Percentiles rank a stretch among this genome's conserved stretches.
phyloP scores from a whole-genome alignment of 176 grass and related monocot genomes.

The Paspalum vaginatum region DNA sequence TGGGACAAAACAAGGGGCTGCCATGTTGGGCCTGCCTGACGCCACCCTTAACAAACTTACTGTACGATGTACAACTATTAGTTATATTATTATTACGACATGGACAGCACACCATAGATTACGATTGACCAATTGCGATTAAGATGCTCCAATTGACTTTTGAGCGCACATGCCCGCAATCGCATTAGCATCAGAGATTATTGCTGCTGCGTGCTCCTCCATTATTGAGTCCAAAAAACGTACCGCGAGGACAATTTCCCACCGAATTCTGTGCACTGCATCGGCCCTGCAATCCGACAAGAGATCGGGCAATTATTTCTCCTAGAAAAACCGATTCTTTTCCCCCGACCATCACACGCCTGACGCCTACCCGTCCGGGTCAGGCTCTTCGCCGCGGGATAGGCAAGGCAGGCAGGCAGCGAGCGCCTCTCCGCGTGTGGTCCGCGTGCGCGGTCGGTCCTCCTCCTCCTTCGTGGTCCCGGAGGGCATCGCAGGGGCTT shows the following conservation, averaged over 20 bases:
- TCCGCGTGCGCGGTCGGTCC: not conserved
- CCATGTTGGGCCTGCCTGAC: conserved; percentile 6
- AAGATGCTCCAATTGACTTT: conserved; percentile 14
- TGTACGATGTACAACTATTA: too few relatives aligned
- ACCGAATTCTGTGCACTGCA: conserved; percentile 9
- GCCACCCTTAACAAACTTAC: not conserved
- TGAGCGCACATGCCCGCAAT: not conserved
- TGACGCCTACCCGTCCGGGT: not conserved
- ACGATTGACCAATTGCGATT: not conserved
- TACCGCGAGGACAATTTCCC: not conserved
- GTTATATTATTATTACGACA: not conserved
- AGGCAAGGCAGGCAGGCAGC: not conserved
- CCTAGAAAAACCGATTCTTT: conserved; percentile 12
- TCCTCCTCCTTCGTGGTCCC: conserved; percentile 1
- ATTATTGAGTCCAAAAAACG: conserved; percentile 19
- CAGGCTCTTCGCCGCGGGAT: conserved; percentile 8
- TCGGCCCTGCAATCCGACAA: not conserved
- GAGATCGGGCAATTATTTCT: not conserved
- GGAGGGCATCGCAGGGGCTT: not conserved
- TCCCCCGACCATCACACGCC: not conserved
- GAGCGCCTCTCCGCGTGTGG: conserved; percentile 26
- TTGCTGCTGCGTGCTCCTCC: not conserved
- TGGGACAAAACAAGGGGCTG: not conserved
- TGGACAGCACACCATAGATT: not conserved
- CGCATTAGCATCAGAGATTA: conserved; percentile 6